Percentiles rank a stretch among this genome's conserved stretches.
Evolutionary conservation across 2,329 filamentous ascomycete genomes (phyloP).

Genomic region (Exophiala xenobiotica): DNA sequence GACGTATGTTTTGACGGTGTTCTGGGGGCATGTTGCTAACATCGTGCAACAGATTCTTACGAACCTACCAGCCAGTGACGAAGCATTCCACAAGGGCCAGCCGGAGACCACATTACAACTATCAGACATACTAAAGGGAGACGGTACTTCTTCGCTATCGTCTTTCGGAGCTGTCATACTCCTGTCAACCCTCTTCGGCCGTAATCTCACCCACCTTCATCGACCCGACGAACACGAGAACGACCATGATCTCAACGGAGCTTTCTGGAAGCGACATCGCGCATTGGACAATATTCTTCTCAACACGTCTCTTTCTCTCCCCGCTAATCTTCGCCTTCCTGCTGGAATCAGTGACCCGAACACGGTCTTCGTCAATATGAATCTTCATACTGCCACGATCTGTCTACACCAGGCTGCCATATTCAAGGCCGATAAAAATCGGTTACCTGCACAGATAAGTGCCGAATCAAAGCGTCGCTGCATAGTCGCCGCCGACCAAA

Average conservation of each 20-base stretch:
- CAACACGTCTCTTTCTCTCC: slow-evolving; percentile 81
- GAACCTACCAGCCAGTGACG: slow-evolving; percentile 78
- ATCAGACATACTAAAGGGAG: slow-evolving; percentile 57
- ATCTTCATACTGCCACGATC: slow-evolving; percentile 92
- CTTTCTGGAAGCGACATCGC: slow-evolving; percentile 93
- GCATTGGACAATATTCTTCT: slow-evolving; percentile 85
- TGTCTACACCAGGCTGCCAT: slow-evolving; percentile 98
- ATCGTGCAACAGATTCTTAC: slow-evolving; percentile 63
- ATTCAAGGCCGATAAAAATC: slow-evolving; percentile 91
- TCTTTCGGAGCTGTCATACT: slow-evolving; percentile 77
- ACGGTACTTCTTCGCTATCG: slow-evolving; percentile 72
- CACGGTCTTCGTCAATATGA: slow-evolving; percentile 92
- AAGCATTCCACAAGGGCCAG: slow-evolving; percentile 78
- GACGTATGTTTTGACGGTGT: slow-evolving; percentile 55
- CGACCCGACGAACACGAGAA: slow-evolving; percentile 77
- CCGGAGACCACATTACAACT: slow-evolving; percentile 71
- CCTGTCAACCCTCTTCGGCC: slow-evolving; percentile 85
- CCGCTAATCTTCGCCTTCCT: slow-evolving; percentile 75
- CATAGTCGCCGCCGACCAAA: slow-evolving; percentile 89
- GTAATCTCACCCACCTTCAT: slow-evolving; percentile 87
- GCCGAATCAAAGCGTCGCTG: slow-evolving; percentile 91
- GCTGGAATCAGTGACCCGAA: slow-evolving; percentile 74
- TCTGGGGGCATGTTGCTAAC: slow-evolving; percentile 27
- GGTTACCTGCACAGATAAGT: slow-evolving; percentile 71
- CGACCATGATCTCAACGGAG: slow-evolving; percentile 84